Percentiles rank a stretch among this genome's conserved stretches.
Conservation (phyloP, 257 asterid genomes). For the Solanum etuberosum region DNA sequence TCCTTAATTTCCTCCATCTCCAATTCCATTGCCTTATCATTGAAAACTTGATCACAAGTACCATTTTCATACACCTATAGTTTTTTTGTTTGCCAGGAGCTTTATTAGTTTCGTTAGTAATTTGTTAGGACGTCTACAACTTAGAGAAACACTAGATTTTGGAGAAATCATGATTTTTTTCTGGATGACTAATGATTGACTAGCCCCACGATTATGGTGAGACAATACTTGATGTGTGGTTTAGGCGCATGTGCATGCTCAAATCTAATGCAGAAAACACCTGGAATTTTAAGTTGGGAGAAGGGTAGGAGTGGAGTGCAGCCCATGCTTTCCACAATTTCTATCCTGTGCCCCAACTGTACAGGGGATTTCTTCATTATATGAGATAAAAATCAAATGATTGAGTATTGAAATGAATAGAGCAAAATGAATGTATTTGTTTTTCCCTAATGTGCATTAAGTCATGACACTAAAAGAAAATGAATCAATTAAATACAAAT, state of each 20-base stretch:
- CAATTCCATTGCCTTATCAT: not conserved
- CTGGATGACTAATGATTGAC: not conserved
- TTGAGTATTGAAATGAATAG: not conserved
- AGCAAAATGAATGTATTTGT: not conserved
- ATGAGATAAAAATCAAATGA: not conserved
- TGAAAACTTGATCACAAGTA: not conserved
- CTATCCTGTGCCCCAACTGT: not conserved
- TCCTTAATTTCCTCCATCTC: not conserved
- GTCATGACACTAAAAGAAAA: not conserved
- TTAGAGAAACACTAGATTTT: not conserved
- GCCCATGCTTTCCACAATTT: not conserved
- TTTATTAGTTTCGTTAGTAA: not conserved
- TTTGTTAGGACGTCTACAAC: not conserved
- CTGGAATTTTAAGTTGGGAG: not conserved
- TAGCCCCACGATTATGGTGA: not conserved
- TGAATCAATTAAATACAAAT: not conserved
- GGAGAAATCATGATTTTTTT: not conserved
- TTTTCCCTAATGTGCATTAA: not conserved
- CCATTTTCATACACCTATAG: not conserved
- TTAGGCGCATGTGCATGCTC: not conserved
- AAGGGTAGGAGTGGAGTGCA: not conserved
- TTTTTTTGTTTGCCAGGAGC: not conserved
- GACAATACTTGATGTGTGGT: not conserved
- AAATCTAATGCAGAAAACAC: not conserved
- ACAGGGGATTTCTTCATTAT: not conserved